Evolutionary conservation across 345 rosid species (phyloP), one percentile per base, ranked within the genome.

Genomic region (Brassica carinata): DNA sequence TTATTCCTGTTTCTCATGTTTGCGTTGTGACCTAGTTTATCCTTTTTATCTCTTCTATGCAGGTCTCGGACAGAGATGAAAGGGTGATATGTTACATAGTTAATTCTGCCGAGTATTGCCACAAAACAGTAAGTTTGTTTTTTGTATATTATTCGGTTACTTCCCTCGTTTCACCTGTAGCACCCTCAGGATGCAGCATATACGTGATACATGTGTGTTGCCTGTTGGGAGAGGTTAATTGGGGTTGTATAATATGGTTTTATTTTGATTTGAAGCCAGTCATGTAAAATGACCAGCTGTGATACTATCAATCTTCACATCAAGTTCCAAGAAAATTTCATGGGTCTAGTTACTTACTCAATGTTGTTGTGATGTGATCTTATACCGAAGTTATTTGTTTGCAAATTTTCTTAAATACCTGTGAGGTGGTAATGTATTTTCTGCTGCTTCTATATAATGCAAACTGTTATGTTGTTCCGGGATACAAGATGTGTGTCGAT

Each of bases 21-120:
- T 77, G 10, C 53, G 75, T 64, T 31, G 58, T 23, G 58, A 17
- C 7, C 2, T 66, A 23, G 5, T 27, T 75, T 75, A 59, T 64
- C 15, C 15, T 11, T 76, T 33, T 57, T 18, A 26, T 34, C 26
- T 79, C 8, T 18, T 67, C 26, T 72, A 0, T 75, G 69, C 91
- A 96, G 99, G 94, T 89, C 64, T 90, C 99, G 30, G 99, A 93
- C 74, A 92, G 87, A 85, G 99, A 96, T 76, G 98, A 93, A 77
- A 89, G 85, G 77, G 94, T 96, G 87, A 93, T 96, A 64, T 93
- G 99, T 73, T 92, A 92, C 83, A 96, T 92, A 73, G 96, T 96
- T 76, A 93, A 96, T 84, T 93, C 99, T 57, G 96, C 98, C 48
- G 99, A 96, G 78, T 96, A 96, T 83, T 93, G 97, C 85, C 90